Conservation (phyloP, 176 grass and related monocot species). For the Musa schizocarpa region DNA sequence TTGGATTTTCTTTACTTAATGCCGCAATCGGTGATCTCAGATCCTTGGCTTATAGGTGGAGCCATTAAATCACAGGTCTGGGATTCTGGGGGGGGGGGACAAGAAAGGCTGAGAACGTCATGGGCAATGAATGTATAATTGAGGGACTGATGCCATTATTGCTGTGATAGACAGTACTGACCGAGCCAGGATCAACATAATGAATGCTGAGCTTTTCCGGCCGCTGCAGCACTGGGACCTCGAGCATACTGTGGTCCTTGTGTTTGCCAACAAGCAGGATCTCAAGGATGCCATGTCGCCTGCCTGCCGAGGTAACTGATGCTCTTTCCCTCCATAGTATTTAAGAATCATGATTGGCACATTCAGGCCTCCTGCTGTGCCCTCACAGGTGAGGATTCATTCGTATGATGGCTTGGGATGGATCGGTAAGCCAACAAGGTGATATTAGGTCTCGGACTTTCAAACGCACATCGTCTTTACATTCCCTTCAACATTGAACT, state of each 20-base stretch:
- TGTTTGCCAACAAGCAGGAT: slow-evolving; percentile 97
- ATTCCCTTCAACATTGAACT: too few relatives aligned
- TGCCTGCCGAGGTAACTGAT: slow-evolving; percentile 71
- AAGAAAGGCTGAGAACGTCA: slow-evolving; percentile 73
- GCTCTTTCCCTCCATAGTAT: slow-evolving; percentile 89
- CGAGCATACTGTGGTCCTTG: slow-evolving; percentile 51
- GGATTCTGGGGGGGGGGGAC: slow-evolving; percentile 79
- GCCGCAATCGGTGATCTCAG: too few relatives aligned
- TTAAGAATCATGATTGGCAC: slow-evolving; percentile 93
- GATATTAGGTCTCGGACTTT: neutral
- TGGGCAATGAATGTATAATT: slow-evolving; percentile 68
- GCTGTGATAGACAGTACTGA: slow-evolving; percentile 83
- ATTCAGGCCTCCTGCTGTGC: slow-evolving; percentile 85
- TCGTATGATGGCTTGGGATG: slow-evolving; percentile 82
- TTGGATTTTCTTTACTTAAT: too few relatives aligned
- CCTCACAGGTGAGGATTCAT: slow-evolving; percentile 63
- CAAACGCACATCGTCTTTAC: neutral
- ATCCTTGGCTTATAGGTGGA: too few relatives aligned
- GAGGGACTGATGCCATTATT: slow-evolving; percentile 72
- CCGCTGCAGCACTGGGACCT: slow-evolving; percentile 70
- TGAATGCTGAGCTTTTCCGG: slow-evolving; percentile 77
- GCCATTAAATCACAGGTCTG: slow-evolving; percentile 37
- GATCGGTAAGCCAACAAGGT: slow-evolving; percentile 55
- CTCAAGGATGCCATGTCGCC: slow-evolving; percentile 85
- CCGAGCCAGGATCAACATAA: slow-evolving; percentile 64